These are phyloP conservation scores for Cladorrhinum sp. DNA, from an alignment of 2,329 filamentous ascomycete genomes.

Conservation along the genomic window DNA sequence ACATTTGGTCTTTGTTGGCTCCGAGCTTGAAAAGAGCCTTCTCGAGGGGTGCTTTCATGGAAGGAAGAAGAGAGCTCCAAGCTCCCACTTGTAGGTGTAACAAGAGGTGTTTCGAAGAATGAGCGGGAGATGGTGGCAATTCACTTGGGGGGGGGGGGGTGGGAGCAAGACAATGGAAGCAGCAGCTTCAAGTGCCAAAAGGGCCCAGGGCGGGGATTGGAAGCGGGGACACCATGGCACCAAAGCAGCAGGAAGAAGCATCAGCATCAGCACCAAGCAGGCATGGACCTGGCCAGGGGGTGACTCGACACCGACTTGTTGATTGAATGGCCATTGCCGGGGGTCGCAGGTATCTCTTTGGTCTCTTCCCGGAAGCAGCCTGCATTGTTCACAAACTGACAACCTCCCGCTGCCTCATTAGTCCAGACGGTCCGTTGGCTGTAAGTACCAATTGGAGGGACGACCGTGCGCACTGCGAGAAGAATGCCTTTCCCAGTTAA, in stretches of 20 bases:
- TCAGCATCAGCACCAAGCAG: conserved; percentile 9
- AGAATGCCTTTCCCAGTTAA: not conserved
- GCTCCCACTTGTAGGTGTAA: conserved; percentile 40
- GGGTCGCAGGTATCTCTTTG: conserved; percentile 18
- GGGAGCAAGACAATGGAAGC: conserved; percentile 22
- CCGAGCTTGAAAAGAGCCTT: conserved; percentile 19
- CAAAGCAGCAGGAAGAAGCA: conserved; percentile 9
- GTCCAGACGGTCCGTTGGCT: not conserved
- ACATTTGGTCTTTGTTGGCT: conserved; percentile 24
- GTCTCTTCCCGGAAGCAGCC: conserved; percentile 18
- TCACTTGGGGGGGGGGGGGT: conserved; percentile 22
- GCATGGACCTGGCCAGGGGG: conserved; percentile 15
- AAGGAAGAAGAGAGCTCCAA: conserved; percentile 35
- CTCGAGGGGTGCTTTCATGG: conserved; percentile 25
- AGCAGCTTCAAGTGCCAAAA: conserved; percentile 24
- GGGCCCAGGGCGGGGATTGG: conserved; percentile 20
- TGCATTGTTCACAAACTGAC: not conserved
- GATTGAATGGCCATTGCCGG: conserved; percentile 6
- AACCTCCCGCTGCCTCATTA: conserved; percentile 1
- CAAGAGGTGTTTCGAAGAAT: conserved; percentile 43
- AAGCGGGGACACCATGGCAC: conserved; percentile 16
- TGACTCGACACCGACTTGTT: conserved; percentile 15
- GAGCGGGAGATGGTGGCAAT: conserved; percentile 31
- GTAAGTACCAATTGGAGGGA: not conserved
- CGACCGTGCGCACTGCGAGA: not conserved